Evolutionary conservation across 805 yeast species (phyloP), one percentile per base, ranked within the genome.

Genomic region (Candida mattraensis): DNA sequence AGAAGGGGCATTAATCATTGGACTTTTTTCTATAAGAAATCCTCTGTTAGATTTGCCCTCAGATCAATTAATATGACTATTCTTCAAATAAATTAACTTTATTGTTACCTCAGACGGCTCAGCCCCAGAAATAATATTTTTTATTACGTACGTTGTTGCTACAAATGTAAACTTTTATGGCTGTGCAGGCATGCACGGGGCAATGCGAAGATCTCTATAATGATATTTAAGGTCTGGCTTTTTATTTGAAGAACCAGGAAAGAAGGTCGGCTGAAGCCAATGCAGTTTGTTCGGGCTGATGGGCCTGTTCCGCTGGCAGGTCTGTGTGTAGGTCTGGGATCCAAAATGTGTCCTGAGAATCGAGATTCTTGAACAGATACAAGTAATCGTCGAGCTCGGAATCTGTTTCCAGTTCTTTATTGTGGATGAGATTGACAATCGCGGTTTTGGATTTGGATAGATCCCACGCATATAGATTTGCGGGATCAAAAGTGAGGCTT

Each of bases 401-500:
- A 9, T 26, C 24, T n/a, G 23, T 15, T 6, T 18, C 23, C 19
- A n/a, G 22, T 14, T 37, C 34, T 10, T 25, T 19, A n/a, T 27
- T 24, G 35, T 39, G 36, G 15, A 39, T 34, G 20, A 43, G 33
- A 14, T 32, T 43, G 28, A 33, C 25, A 12, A 43, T 43, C n/a
- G 47, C 30, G 15, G 47, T 39, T 17, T 33, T 29, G n/a, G 44
- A 33, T 19, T 26, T 33, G 18, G 17, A 13, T 11, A 24, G 13
- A 9, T 17, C 11, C 9, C 35, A 15, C 15, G 18, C 15, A 18
- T 39, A 30, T 10, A 35, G 13, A n/a, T 29, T 23, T 16, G 18
- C 6, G n/a, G 10, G 2, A 9, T 24, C 33, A 8, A 24, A 16
- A 3, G 24, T 29, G 26, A 15, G 18, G 21, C 30, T 35, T 3